Evolutionary conservation across 2,329 filamentous ascomycete species (phyloP).

Genomic region (Chaetomium sp.): DNA sequence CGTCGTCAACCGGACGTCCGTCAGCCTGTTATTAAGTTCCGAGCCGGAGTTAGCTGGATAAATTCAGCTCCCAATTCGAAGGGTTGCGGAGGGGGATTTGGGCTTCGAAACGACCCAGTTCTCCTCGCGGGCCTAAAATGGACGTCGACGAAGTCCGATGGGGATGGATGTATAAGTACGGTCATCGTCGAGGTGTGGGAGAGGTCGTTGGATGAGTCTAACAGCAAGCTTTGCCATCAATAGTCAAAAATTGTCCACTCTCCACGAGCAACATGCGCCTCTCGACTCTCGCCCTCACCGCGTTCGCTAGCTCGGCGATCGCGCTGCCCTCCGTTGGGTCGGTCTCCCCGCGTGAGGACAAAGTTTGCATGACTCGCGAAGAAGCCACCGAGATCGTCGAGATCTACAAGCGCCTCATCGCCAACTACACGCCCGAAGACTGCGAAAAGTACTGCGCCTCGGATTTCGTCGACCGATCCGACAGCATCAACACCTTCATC

Average conservation of each 20-base stretch:
- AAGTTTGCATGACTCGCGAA: constrained; percentile 33
- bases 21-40: constrained; percentile 30
- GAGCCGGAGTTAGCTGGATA: constrained; percentile 34
- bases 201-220: not conserved
- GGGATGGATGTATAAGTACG: constrained; percentile 23
- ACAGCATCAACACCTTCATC: constrained; percentile 42
- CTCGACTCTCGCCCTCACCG: constrained; percentile 27
- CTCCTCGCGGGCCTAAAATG: not conserved
- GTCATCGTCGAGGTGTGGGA: not conserved
- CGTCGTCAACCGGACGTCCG: constrained; percentile 32
- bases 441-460: constrained; percentile 39
- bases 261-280: constrained; percentile 31
- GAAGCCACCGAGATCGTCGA: constrained; percentile 38
- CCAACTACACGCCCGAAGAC: constrained; percentile 37
- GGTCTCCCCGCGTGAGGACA: constrained; percentile 21
- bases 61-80: constrained; percentile 32
- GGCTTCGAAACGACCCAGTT: constrained; percentile 6
- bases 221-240: constrained; percentile 5
- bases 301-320: constrained; percentile 34
- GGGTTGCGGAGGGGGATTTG: constrained; percentile 11
- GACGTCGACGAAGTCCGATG: constrained; percentile 4
- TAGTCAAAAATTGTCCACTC: not conserved
- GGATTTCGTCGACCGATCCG: constrained; percentile 39
- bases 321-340: constrained; percentile 31
- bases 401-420: constrained; percentile 38